Base-by-base conservation (phyloP, 2,329 filamentous ascomycete genomes). In the Monilinia aucupariae region DNA sequence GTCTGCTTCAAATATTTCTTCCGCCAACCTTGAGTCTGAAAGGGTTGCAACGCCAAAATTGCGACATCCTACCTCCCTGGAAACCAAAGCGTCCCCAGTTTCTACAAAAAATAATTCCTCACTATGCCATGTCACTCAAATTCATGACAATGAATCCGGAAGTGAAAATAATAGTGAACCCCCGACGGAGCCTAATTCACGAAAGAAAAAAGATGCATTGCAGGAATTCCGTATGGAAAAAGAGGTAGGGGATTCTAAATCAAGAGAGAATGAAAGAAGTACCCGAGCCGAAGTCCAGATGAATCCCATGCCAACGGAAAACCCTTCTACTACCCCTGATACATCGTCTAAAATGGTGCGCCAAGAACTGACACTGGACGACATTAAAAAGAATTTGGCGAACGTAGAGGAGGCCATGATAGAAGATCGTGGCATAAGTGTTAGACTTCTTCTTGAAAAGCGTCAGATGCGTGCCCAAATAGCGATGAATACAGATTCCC, bases 401-500 rank as follows among this genome's bases (percentile, higher is more conserved):
- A 34, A 17, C 4, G 30, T 47, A 22, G 41, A 45, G 41, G 39
- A 34, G 54, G 17, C 30, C 22, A 45, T 45, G 43, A 25, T 34
- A 27, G 41, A 56, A 56, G 54, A 56, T 45, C 30, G 41, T 30
- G 41, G 54, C 4, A 30, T 47, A 22, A 56, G 41, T 13, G 20
- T 56, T 25, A 43, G 17, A 17, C 8, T n/a, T 47, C 27, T 47
- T 32, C 30, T 56, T 12, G 54, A 56, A 10, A 56, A 56, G 25
- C 7, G n/a, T 25, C 41, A 30, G 8, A 9, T 56, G 41, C 30
- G 54, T 12, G 4, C 54, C 4, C 41, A 25, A n/a, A 9, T 30
- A 47, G 41, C 41, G 15, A 25, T 22, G 30, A 55, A 61, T 22
- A 53, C 41, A 13, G 34, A 37, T 30, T 65, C 61, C 5, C 20